Evolutionary conservation across 257 asterid genomes (phyloP).

Genomic region (Mitragyna speciosa): DNA sequence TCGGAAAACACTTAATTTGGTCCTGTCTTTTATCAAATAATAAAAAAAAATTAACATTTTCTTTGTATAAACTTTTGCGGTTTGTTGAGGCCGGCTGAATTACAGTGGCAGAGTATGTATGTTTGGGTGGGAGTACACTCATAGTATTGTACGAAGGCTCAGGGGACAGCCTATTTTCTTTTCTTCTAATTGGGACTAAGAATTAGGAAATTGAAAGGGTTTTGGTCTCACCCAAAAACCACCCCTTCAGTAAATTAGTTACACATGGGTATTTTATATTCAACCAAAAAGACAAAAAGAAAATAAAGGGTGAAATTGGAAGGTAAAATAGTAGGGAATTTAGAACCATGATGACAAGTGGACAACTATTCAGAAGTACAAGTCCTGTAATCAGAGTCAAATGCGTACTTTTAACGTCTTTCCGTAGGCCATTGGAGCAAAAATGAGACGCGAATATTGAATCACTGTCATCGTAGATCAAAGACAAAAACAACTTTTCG

Average conservation of each 20-base stretch:
- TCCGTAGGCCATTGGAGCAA: not conserved
- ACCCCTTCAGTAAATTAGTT: not conserved
- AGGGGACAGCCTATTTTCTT: not conserved
- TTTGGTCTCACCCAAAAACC: not conserved
- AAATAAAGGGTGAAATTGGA: not conserved
- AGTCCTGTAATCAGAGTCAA: not conserved
- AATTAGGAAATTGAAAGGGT: not conserved
- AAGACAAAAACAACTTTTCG: constrained; percentile 14
- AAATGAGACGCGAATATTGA: not conserved
- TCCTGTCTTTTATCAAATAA: not conserved
- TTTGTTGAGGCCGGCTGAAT: constrained; percentile 10
- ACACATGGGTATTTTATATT: not conserved
- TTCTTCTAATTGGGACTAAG: constrained; percentile 5
- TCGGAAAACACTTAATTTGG: not conserved
- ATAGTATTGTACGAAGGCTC: not conserved
- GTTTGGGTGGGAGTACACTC: not conserved
- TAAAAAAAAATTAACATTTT: not conserved
- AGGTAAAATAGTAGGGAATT: not conserved
- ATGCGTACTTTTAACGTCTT: not conserved
- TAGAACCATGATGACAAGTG: not conserved
- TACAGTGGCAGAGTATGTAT: not conserved
- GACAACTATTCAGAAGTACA: too few relatives aligned
- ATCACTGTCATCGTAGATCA: not conserved
- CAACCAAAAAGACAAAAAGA: not conserved
- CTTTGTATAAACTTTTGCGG: not conserved